Evolutionary conservation across 2,329 filamentous ascomycete genomes (phyloP).

Genomic region (Penicillium paneum): DNA sequence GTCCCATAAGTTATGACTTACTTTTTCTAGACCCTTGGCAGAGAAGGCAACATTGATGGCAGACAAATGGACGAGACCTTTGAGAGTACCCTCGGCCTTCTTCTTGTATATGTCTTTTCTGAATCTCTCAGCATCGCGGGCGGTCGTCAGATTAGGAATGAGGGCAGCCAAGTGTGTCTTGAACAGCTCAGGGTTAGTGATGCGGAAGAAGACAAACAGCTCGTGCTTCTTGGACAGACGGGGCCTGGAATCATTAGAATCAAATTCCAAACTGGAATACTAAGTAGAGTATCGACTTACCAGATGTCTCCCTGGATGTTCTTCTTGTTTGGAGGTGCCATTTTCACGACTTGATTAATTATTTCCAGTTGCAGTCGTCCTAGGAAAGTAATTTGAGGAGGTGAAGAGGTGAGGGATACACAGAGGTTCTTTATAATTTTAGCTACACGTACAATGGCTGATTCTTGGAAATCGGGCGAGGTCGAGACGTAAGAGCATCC

Average conservation of each 20-base stretch:
- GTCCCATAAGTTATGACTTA: not conserved
- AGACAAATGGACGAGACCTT: not conserved
- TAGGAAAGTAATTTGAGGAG: no score
- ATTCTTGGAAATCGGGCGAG: no score
- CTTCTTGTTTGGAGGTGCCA: not conserved
- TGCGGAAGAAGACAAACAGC: not conserved
- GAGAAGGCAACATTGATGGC: slow-evolving; percentile 1
- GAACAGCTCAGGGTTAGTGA: not conserved
- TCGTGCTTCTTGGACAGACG: not conserved
- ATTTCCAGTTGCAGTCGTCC: no score
- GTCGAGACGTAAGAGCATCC: no score
- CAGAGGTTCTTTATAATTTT: no score
- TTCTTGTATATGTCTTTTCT: not conserved
- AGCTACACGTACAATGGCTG: no score
- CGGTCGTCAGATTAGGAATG: not conserved
- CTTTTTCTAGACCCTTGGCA: not conserved
- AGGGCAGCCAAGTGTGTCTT: not conserved
- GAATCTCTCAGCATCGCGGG: not conserved
- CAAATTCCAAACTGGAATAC: not conserved
- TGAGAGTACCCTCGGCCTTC: not conserved
- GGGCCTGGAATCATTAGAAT: not conserved
- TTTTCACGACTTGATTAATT: not conserved
- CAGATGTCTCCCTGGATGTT: slow-evolving; percentile 2
- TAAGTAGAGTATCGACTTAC: not conserved
- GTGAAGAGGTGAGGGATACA: no score